Evolutionary conservation across 495 filamentous ascomycete species (phyloP), one percentile per base, ranked within the genome.

Genomic region (Hyaloscypha bicolor): DNA sequence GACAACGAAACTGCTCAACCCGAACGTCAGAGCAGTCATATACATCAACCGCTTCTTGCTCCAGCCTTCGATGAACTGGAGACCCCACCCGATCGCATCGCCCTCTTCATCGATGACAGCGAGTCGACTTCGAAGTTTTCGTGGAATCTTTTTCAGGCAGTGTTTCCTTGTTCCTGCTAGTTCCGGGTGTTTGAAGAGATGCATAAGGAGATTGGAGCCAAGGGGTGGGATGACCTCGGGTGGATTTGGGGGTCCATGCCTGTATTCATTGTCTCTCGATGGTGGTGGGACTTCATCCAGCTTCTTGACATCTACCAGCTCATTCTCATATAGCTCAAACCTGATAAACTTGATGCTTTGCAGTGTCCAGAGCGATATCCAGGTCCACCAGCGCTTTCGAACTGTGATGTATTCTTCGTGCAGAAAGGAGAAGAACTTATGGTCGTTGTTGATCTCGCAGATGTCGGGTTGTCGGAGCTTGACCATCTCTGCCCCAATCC

Each of bases 401-500:
- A 60, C 35, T 8, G 32, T 11, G 16, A 9, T 3, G 32, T 60
- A 60, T 37, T 60, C 57, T 60, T 60, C 57, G 32, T 39, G 57
- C 6, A 60, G 57, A 37, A 60, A 60, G 29, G 29, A 22, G 32
- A 60, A 60, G 30, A 60, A 6, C 31, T 60, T 60, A 4, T 60
- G n/a, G 31, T 60, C 57, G 57, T 60, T 60, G 30, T 60, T 60
- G 57, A 60, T 60, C 35, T 60, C 57, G 57, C 57, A 60, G 11
- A 60, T 37, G 19, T 60, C 57, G 11, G 57, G 57, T 21, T 60
- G 57, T 3, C 57, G 57, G 14, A 60, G 57, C 33, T 60, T 60
- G 57, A 60, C 35, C 3, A 60, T 9, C 30, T 60, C 57, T 6
- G 57, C 57, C 29, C 57, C 57, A 37, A 39, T 22, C 1, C 33